These are phyloP conservation scores for Colletotrichum orbiculare DNA, from an alignment of 2,329 filamentous ascomycete species.

Conservation along the genomic window DNA sequence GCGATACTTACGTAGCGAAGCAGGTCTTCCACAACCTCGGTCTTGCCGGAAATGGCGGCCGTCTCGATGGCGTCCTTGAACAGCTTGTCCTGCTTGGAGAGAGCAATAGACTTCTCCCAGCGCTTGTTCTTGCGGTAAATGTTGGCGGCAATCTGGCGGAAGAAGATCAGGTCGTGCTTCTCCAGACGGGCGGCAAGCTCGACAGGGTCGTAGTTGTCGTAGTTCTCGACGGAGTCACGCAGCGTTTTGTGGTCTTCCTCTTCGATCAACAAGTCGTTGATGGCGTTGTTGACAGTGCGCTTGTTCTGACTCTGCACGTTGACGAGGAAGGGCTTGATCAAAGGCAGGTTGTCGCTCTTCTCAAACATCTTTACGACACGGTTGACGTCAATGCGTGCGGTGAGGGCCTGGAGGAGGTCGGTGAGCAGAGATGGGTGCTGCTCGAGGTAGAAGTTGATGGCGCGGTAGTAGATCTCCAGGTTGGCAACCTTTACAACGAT, in stretches of 20 bases:
- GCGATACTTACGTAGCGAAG: conserved; percentile 89
- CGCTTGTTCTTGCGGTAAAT: conserved; percentile 99
- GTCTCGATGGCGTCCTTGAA: conserved; percentile 99
- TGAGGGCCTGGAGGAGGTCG: conserved; percentile 92
- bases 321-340: conserved; percentile 98
- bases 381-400: conserved; percentile 96
- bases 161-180: conserved; percentile 98
- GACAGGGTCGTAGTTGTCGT: conserved; percentile 98
- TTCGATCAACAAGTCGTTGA: conserved; percentile 97
- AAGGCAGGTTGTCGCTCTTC: conserved; percentile 95
- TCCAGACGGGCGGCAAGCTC: conserved; percentile 92
- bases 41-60: conserved; percentile 88
- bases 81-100: conserved; percentile 99
- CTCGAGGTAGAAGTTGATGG: conserved; percentile 96
- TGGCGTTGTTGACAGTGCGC: conserved; percentile 96
- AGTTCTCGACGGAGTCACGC: conserved; percentile 96
- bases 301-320: conserved; percentile 98
- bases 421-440: conserved; percentile 95
- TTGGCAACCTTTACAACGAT: conserved; percentile 98
- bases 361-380: conserved; percentile 99
- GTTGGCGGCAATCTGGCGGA: conserved; percentile 96
- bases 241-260: conserved; percentile 99
- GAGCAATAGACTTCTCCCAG: conserved; percentile 98
- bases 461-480: conserved; percentile 98
- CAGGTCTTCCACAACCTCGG: conserved; percentile 93